Conservation (phyloP, 202 grass and related monocot genomes). For the Hordeum pubiflorum region DNA sequence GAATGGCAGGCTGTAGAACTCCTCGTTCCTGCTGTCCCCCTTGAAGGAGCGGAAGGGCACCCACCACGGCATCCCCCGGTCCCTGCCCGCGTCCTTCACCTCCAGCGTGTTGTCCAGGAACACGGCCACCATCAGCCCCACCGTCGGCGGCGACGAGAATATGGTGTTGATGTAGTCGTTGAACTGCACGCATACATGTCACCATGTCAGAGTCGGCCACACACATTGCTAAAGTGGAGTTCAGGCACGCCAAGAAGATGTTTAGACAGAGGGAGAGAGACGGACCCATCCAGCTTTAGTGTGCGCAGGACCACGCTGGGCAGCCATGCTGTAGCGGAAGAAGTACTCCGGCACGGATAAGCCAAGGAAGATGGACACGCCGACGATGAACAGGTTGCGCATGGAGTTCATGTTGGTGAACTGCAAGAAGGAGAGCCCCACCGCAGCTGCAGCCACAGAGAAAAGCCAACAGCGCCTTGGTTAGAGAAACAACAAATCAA, state of each 20-base stretch:
- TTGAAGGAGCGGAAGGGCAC: conserved; percentile 72
- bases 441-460: conserved; percentile 50
- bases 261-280: conserved; percentile 22
- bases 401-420: conserved; percentile 99
- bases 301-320: conserved; percentile 75
- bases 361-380: conserved; percentile 94
- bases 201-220: not conserved
- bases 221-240: not conserved
- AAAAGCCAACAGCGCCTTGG: not conserved
- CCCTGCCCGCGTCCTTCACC: conserved; percentile 45
- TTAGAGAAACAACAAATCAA: not conserved
- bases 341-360: conserved; percentile 96
- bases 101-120: conserved; percentile 96
- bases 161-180: conserved; percentile 98
- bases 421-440: conserved; percentile 92
- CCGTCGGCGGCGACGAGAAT: conserved; percentile 85
- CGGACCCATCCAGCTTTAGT: conserved; percentile 85
- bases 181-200: conserved; percentile 48
- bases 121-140: conserved; percentile 69
- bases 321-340: conserved; percentile 74
- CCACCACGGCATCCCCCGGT: conserved; percentile 90
- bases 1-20: conserved; percentile 93
- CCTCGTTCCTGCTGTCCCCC: conserved; percentile 79
- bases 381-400: conserved; percentile 92
- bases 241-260: not conserved